Evolutionary conservation across 257 asterid species (phyloP).

Genomic region (Solanum dulcamara): DNA sequence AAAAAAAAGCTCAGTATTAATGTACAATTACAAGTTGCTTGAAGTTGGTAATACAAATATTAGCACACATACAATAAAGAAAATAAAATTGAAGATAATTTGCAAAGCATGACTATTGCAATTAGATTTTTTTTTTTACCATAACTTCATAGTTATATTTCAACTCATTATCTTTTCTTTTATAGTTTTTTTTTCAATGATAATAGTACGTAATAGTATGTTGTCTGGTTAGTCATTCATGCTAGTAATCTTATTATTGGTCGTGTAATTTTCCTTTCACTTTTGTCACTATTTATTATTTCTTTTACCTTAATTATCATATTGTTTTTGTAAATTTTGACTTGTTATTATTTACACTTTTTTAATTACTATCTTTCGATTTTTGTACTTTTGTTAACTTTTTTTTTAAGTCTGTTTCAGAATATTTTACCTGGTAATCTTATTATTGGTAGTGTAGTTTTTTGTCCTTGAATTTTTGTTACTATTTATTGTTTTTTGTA

Average conservation of each 20-base stretch:
- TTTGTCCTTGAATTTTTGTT: rapidly evolving
- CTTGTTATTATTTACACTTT: too few species aligned
- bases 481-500: rapidly evolving
- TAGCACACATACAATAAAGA: neutral
- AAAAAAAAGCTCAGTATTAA: neutral
- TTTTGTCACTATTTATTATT: neutral
- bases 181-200: neutral
- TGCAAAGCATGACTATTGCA: neutral
- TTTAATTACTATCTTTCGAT: too few species aligned
- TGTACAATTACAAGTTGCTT: neutral
- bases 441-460: rapidly evolving
- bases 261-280: neutral
- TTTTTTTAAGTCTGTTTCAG: too few species aligned
- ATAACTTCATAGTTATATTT: neutral
- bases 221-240: neutral
- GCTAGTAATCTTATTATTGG: neutral
- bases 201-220: neutral
- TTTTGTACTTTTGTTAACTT: too few species aligned
- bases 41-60: neutral
- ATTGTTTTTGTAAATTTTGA: neutral
- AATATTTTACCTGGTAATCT: too few species aligned
- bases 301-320: too few species aligned
- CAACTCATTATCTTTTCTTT: neutral
- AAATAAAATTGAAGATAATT: neutral
- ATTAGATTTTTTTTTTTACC: neutral